These are phyloP conservation scores for Geranium brycei DNA, from an alignment of 345 rosid species.

Conservation along the genomic window DNA sequence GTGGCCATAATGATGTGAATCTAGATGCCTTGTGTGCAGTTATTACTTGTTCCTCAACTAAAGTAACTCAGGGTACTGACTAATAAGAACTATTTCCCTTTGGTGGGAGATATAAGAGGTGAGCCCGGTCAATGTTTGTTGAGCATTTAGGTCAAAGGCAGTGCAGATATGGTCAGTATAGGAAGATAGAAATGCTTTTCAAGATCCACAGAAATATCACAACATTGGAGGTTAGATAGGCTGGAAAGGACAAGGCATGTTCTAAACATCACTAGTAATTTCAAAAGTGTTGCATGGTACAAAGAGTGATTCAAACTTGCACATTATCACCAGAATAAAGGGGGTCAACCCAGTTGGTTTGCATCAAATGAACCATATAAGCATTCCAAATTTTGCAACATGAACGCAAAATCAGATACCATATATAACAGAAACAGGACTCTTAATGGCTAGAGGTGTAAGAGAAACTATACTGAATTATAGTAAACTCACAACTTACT, in stretches of 20 bases:
- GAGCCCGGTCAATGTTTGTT: neutral
- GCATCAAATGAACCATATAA: too few relatives aligned
- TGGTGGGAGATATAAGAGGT: neutral
- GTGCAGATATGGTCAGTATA: neutral
- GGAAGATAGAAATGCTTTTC: neutral
- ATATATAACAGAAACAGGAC: too few relatives aligned
- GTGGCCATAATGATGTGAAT: neutral
- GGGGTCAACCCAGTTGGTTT: too few relatives aligned
- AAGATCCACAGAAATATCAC: neutral
- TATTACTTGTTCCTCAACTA: neutral
- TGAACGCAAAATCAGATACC: neutral
- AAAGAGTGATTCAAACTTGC: neutral
- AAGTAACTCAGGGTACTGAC: neutral
- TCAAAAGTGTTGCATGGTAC: neutral
- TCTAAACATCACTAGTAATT: neutral
- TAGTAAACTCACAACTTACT: constrained; percentile 36
- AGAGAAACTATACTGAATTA: neutral
- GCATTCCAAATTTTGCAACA: neutral
- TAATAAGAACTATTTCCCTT: neutral
- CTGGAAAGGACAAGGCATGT: too few relatives aligned
- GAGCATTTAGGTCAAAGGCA: neutral
- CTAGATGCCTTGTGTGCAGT: neutral
- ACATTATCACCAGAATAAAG: neutral
- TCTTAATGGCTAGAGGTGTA: neutral
- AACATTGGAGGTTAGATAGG: too few relatives aligned